Conservation (phyloP, 192 early-diverging fungal species). For the Cetraspora pellucida region DNA sequence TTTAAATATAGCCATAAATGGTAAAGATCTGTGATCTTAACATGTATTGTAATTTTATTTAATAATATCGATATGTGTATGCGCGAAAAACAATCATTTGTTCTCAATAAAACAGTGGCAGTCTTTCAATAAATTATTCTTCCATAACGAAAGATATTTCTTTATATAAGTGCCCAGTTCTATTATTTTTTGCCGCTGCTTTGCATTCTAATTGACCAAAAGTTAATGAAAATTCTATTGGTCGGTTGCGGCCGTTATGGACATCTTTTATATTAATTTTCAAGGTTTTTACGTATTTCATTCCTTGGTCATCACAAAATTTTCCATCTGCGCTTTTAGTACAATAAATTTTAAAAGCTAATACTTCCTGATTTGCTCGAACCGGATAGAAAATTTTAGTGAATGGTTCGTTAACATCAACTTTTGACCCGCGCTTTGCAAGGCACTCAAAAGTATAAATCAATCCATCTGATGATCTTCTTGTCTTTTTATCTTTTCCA, state of each 20-base stretch:
- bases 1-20: too few relatives aligned
- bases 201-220: slow-evolving; percentile 22
- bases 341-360: slow-evolving; percentile 23
- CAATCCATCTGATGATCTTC: slow-evolving; percentile 2
- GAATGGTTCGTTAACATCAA: slow-evolving; percentile 20
- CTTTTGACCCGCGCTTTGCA: not conserved
- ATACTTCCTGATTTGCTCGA: not conserved
- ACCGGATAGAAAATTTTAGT: not conserved
- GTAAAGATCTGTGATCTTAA: too few relatives aligned
- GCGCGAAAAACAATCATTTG: too few relatives aligned
- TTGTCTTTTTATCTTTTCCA: not conserved
- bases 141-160: not conserved
- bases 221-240: slow-evolving; percentile 25
- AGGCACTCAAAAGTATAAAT: slow-evolving; percentile 14
- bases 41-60: too few relatives aligned
- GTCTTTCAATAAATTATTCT: too few relatives aligned
- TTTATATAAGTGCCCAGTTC: not conserved
- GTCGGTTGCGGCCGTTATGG: not conserved
- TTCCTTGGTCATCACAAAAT: slow-evolving; percentile 21
- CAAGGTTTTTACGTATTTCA: slow-evolving; percentile 16
- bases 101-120: too few relatives aligned
- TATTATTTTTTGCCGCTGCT: slow-evolving; percentile 12
- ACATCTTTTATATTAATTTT: slow-evolving; percentile 13
- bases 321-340: not conserved
- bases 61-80: too few relatives aligned